Evolutionary conservation across 129 eudicot genomes (phyloP).

Genomic region (Flaveria linearis): DNA sequence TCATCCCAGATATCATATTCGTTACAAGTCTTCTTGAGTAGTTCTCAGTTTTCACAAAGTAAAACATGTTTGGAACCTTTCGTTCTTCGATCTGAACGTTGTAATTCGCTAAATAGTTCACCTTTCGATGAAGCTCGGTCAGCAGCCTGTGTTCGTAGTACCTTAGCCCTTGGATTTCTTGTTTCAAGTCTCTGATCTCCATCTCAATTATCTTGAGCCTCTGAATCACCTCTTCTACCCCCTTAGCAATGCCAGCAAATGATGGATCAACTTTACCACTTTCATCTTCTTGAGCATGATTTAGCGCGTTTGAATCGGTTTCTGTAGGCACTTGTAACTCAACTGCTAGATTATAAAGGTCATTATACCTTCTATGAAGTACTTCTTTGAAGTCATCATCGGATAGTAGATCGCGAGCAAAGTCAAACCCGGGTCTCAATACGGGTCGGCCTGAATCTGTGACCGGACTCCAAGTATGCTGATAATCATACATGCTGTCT

Average conservation of each 20-base stretch:
- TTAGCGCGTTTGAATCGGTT: constrained; percentile 38
- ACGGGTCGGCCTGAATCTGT: constrained; percentile 56
- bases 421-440: constrained; percentile 63
- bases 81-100: constrained; percentile 78
- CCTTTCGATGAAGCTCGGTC: constrained; percentile 73
- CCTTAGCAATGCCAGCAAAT: constrained; percentile 85
- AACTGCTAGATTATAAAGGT: constrained; percentile 80
- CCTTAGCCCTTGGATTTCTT: constrained; percentile 94
- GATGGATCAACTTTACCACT: constrained; percentile 64
- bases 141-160: constrained; percentile 79
- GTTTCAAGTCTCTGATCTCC: constrained; percentile 83
- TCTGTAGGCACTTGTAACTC: constrained; percentile 83
- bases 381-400: constrained; percentile 94
- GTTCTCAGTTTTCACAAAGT: constrained; percentile 74
- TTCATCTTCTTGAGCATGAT: constrained; percentile 42
- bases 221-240: constrained; percentile 81
- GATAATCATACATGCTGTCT: constrained; percentile 86
- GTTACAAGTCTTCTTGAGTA: constrained; percentile 80
- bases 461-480: constrained; percentile 84
- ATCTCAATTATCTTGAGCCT: constrained; percentile 81
- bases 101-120: constrained; percentile 70
- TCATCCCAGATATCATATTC: constrained; percentile 73
- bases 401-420: constrained; percentile 74
- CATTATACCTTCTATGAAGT: constrained; percentile 80
- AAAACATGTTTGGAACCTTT: constrained; percentile 91